phyloP scores from a whole-genome alignment of 805 yeast species.

The Pichia eremophila region DNA sequence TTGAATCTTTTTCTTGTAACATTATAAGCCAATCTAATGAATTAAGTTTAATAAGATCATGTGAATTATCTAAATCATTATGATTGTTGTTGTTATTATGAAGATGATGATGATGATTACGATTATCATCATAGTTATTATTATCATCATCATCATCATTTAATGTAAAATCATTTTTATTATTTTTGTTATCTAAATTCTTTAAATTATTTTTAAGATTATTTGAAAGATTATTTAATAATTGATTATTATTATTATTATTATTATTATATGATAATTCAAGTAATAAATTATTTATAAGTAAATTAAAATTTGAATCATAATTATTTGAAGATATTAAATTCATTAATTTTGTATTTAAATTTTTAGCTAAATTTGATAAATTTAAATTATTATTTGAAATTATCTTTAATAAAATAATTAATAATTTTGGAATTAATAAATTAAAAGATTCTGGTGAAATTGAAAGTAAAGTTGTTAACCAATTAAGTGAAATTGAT shows the following conservation, averaged over 20 bases:
- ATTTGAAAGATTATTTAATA: neutral
- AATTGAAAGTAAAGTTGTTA: constrained; percentile 59
- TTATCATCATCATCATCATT: constrained; percentile 31
- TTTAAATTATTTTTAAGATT: neutral
- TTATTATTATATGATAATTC: constrained; percentile 39
- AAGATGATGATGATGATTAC: too few species aligned
- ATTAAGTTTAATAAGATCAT: constrained; percentile 58
- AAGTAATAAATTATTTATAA: constrained; percentile 60
- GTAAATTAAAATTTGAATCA: constrained; percentile 41
- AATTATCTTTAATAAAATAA: constrained; percentile 56
- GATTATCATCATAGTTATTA: neutral
- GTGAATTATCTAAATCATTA: too few species aligned
- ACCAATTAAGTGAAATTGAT: constrained; percentile 73
- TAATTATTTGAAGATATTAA: constrained; percentile 30
- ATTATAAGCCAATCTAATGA: constrained; percentile 85
- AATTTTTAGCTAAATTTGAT: constrained; percentile 42
- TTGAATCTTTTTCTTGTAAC: constrained; percentile 63
- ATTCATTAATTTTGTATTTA: constrained; percentile 49
- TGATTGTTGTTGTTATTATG: too few species aligned
- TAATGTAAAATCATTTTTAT: neutral
- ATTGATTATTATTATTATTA: too few species aligned
- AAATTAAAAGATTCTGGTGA: constrained; percentile 70
- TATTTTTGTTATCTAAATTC: constrained; percentile 32
- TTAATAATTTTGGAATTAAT: constrained; percentile 64
- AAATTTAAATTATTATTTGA: constrained; percentile 44